These are phyloP conservation scores for Cercospora sesami DNA, from an alignment of 2,329 filamentous ascomycete species.

Conservation along the genomic window DNA sequence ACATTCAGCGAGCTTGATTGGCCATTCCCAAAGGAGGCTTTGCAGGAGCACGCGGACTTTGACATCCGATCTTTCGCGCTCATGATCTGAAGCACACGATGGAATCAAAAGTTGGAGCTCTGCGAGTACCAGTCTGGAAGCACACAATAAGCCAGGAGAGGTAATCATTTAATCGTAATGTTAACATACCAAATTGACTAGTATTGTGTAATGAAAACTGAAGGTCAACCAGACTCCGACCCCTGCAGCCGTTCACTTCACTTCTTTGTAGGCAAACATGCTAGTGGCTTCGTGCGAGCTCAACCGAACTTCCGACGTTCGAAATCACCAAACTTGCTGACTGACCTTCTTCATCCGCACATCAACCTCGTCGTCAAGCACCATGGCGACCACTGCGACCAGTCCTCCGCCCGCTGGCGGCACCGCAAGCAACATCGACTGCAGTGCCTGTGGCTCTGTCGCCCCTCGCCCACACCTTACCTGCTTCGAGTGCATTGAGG, in stretches of 20 bases:
- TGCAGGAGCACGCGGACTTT: slow-evolving; percentile 13
- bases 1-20: slow-evolving; percentile 14
- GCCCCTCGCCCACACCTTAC: background rate
- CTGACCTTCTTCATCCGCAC: background rate
- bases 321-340: background rate
- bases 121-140: background rate
- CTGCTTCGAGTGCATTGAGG: background rate
- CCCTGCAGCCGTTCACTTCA: background rate
- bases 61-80: slow-evolving; percentile 18
- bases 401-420: background rate
- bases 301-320: background rate
- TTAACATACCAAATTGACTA: background rate
- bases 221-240: background rate
- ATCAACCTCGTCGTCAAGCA: background rate
- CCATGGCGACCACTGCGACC: background rate
- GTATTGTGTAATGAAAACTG: background rate
- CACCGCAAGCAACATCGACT: background rate
- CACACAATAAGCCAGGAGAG: background rate
- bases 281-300: background rate
- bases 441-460: background rate
- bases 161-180: background rate
- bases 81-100: slow-evolving; percentile 7
- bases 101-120: background rate
- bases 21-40: slow-evolving; percentile 14
- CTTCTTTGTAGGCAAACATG: background rate